Base-by-base conservation (phyloP, 345 rosid genomes). In the Aethionema arabicum region DNA sequence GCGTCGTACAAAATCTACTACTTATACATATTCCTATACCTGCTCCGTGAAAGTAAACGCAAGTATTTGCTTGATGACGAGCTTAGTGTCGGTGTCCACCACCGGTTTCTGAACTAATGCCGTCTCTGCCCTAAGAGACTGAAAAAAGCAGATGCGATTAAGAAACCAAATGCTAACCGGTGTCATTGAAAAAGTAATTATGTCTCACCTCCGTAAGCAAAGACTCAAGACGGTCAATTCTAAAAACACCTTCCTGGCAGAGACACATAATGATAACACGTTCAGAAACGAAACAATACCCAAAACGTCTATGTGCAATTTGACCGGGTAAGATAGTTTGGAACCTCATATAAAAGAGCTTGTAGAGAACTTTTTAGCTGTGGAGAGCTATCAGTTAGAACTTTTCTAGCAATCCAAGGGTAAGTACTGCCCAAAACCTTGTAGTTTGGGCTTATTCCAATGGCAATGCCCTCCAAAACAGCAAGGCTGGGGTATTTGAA, bases 401-500 rank as follows among this genome's bases (percentile, higher is more conserved):
- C 83, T 77, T 91, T 91, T 72, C 79, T 86, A 29, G 98, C 96
- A 72, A 91, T 91, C 96, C 96, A 91, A n/a, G 98, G 98, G 69
- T 88, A 91, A 52, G 98, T 88, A 70, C 96, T 86, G 12, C 98
- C 90, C 78, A 91, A 72, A 57, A 91, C 98, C 76, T 91, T 91
- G 85, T 91, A 91, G 61, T 83, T 78, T 67, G 95, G 96, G 70
- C 82, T 73, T 60, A 68, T 73, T 76, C 85, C 73, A 35, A 91
- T 77, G 35, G 98, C 98, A 68, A 91, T 86, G 39, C 98, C 98
- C 79, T 91, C 98, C 77, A 91, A 76, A 41, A 91, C 98, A 67
- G 98, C 98, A 70, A 91, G 92, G 63, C 96, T 91, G 70, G 43
- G 50, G 65, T 37, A 67, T 21, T 13, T 63, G 59, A 62, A 69